These are phyloP conservation scores for Aphanomyces cochlioides DNA, from an alignment of 352 stramenopile genomes.

Conservation along the genomic window DNA sequence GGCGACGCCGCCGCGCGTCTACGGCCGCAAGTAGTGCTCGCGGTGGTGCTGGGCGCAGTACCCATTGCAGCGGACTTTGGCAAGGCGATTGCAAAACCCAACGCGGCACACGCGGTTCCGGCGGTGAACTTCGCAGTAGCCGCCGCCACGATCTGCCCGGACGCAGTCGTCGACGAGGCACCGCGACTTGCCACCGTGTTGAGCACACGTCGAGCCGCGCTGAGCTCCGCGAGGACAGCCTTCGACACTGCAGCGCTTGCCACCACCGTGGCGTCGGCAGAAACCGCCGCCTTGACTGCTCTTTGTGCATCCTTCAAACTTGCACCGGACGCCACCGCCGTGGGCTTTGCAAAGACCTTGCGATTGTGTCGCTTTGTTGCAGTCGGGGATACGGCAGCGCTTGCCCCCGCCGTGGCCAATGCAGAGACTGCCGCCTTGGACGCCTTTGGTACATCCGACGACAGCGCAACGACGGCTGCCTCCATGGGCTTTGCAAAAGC, in stretches of 20 bases:
- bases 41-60: constrained; percentile 28
- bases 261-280: constrained; percentile 27
- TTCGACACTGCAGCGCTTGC: constrained; percentile 28
- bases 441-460: constrained; percentile 23
- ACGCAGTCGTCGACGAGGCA: constrained; percentile 28
- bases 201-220: constrained; percentile 22
- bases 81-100: constrained; percentile 26
- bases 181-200: constrained; percentile 23
- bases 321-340: constrained; percentile 29
- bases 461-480: constrained; percentile 18
- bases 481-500: constrained; percentile 29
- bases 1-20: too few species aligned
- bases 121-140: constrained; percentile 28
- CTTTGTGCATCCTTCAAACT: constrained; percentile 31
- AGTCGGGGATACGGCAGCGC: constrained; percentile 28
- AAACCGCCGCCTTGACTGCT: constrained; percentile 31
- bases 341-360: constrained; percentile 30
- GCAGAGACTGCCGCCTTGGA: constrained; percentile 29
- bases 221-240: constrained; percentile 23
- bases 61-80: constrained; percentile 17
- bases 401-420: constrained; percentile 30
- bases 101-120: constrained; percentile 10
- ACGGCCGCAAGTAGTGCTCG: not conserved
- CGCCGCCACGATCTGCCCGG: constrained; percentile 21
- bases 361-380: constrained; percentile 28